Base-by-base conservation (phyloP, 2,329 filamentous ascomycete species). In the Beauveria sp. region DNA sequence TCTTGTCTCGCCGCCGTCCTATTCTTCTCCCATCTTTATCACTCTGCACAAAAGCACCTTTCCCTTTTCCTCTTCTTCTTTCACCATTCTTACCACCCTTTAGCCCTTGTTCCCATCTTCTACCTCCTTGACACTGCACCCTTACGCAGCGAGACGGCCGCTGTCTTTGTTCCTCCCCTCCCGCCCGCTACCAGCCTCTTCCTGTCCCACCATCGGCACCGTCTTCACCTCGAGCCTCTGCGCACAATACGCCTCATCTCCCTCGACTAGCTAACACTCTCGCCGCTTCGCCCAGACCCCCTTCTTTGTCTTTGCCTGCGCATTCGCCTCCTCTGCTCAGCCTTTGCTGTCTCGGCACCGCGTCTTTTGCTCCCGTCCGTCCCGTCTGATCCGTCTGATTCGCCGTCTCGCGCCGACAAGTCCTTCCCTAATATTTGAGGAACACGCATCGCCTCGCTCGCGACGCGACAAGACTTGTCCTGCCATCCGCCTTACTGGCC, bases 141-240 rank as follows among this genome's bases (percentile, higher is more conserved):
- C 48, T 60, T 26, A 60, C 57, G 24, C 57, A 60, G 57, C 57
- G 22, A 45, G 24, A 52, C 57, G 48, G 48, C 38, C 48, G 57
- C 48, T 60, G 57, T 49, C 57, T 60, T 60, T 60, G 48, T 60
- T 60, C 52, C 48, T 51, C 48, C 56, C 34, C 56, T 60, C 46
- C 57, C 57, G 22, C 48, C 57, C 56, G 34, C 24, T 42, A 52
- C 57, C 57, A 60, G 38, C 57, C 57, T 60, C 48, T 51, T 60
- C 43, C 45, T 60, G 57, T 60, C 57, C 48, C 46, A 43, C 57
- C 48, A 40, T 16, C 56, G 14, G 16, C 56, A 50, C 31, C 14
- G 45, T 9, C 24, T 50, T 42, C 20, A 45, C 34, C 48, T 31
- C 45, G 48, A 60, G 45, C 48, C 34, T 16, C 48, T 20, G 18